Evolutionary conservation across 2,329 filamentous ascomycete genomes (phyloP), one percentile per base, ranked within the genome.

Genomic region (Xylariaceae sp.): DNA sequence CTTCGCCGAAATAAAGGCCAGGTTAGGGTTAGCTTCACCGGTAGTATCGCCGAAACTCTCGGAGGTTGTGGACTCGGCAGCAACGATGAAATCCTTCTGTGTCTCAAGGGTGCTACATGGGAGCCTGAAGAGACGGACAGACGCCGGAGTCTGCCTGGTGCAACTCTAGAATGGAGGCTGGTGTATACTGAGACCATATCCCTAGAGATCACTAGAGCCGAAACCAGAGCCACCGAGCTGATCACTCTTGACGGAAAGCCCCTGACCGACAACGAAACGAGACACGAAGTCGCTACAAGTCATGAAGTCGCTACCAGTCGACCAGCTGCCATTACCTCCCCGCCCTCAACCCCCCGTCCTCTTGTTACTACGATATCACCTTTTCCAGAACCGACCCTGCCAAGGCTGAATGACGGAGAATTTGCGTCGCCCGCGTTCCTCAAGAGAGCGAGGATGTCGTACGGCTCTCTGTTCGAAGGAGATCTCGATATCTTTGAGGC

Each of bases 341-440:
- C 24, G 26, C 34, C 31, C 11, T 28, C 28, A 6, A 15, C 23
- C 30, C 30, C 21, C 21, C 7, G 21, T 11, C 17, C 36, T 14
- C 16, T 21, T 16, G n/a, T 24, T 9, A 7, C 15, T 1, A 29
- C 31, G 11, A 34, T 24, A 19, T 31, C 45, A 4, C 24, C 31
- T 2, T 40, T 50, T 13, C 68, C 67, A 33, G 60, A 63, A 41
- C 43, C 50, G 5, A 59, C 58, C 14, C 55, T 66, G 5, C 44
- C 60, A 14, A 54, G 55, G 2, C 50, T 66, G 31, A 66, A 66
- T 7, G 52, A 66, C 31, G 64, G 69, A 13, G 75, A 83, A 50
- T 92, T 80, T 65, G 69, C 76, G 4, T 94, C 88, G 3, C 88
- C 88, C 1, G 85, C 86, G 0, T 94, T 94, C 50, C 64, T 87